Evolutionary conservation across 2,329 filamentous ascomycete genomes (phyloP).

Genomic region (Cyclaneusma minus): DNA sequence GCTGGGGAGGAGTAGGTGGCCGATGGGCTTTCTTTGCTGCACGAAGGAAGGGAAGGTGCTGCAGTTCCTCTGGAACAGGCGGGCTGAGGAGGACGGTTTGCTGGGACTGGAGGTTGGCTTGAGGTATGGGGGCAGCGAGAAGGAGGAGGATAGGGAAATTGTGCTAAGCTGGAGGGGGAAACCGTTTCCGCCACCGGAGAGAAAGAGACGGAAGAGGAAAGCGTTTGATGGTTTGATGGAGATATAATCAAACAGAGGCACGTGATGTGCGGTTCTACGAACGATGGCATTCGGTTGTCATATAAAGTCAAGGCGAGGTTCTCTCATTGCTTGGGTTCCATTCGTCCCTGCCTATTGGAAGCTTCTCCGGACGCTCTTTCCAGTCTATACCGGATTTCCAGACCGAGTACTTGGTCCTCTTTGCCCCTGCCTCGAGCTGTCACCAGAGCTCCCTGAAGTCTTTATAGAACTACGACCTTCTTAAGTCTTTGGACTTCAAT

Average conservation of each 20-base stretch:
- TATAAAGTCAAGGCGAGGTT: not conserved
- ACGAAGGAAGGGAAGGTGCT: constrained; percentile 37
- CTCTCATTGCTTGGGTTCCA: not conserved
- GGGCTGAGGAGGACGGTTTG: constrained; percentile 45
- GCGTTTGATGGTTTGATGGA: constrained; percentile 1
- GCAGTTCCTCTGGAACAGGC: constrained; percentile 61
- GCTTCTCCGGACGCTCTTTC: not conserved
- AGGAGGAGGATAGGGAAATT: constrained; percentile 23
- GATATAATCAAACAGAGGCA: not conserved
- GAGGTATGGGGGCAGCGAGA: constrained; percentile 22
- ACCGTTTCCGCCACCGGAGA: too few species aligned
- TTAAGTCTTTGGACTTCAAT: constrained; percentile 2
- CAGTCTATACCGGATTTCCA: not conserved
- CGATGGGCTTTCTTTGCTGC: constrained; percentile 57
- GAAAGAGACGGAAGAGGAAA: constrained; percentile 1
- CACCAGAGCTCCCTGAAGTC: not conserved
- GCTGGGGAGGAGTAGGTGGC: constrained; percentile 47
- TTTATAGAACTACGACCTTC: constrained; percentile 2
- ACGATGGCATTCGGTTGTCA: not conserved
- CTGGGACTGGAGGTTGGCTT: constrained; percentile 39
- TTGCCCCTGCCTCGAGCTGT: not conserved
- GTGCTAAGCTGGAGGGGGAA: constrained; percentile 36
- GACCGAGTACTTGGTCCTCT: too few species aligned
- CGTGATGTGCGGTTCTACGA: not conserved
- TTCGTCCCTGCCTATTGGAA: not conserved